Base-by-base conservation (phyloP, 768 basidiomycete genomes). In the Leccinum broughii region DNA sequence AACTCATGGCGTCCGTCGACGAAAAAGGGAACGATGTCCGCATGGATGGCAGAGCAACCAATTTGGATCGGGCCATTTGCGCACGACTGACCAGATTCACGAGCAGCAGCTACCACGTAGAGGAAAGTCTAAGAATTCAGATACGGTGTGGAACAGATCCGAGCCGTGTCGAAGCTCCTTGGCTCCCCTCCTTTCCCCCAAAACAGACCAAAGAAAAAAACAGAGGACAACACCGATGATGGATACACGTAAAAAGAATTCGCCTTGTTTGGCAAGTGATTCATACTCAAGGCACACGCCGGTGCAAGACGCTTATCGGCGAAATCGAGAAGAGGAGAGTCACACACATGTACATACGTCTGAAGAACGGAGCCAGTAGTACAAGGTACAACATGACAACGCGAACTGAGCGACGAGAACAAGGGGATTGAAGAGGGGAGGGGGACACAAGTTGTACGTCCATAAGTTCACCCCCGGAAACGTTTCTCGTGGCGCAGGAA, bases 231-330 rank as follows among this genome's bases (percentile, higher is more conserved):
- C n/a, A 57, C 51, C 51, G 13, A 17, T 24, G 50, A 58, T 17
- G 53, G 52, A 39, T 58, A 58, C 52, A 58, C 57, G 57, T 58
- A 58, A 58, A 55, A 57, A 20, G 44, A 46, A 46, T 13, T 46
- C 20, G 44, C 44, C 44, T 20, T 10, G 44, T 46, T 46, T 46
- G 44, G 44, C 10, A 46, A 46, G 44, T 46, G 44, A 22, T 46
- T 46, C 20, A 2, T 46, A n/a, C 44, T 20, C 44, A 46, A 46
- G 44, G 44, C 44, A 46, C 44, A 46, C 20, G 44, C 44, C 20
- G 20, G 44, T 46, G 44, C 44, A 46, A 46, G 44, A 46, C 41
- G 41, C 41, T n/a, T 44, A 44, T 20, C 41, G 41, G n/a, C 44
- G 6, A 46, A 10, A 46, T 46, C 44, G 44, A 46, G 44, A 22